phyloP scores from a whole-genome alignment of 169 alveolate genomes.

The Cryptosporidium tyzzeri region DNA sequence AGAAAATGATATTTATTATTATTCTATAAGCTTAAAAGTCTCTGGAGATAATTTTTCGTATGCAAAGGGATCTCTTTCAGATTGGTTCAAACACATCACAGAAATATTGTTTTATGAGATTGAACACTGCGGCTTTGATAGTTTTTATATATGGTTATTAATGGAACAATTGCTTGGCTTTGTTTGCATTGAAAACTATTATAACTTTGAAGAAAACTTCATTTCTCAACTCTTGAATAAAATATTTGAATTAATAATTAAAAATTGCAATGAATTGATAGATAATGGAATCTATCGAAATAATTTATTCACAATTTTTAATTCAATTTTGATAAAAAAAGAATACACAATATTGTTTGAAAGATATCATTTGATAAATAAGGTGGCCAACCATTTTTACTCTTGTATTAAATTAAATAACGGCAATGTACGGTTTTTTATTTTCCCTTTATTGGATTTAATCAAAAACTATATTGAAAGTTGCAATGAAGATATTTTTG shows the following conservation, averaged over 20 bases:
- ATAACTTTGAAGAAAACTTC: neutral
- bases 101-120: slow-evolving; percentile 11
- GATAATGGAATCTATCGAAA: slow-evolving; percentile 34
- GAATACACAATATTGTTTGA: slow-evolving; percentile 14
- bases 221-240: slow-evolving; percentile 1
- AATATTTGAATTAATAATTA: slow-evolving; percentile 18
- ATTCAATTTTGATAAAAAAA: slow-evolving; percentile 22
- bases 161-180: slow-evolving; percentile 12
- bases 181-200: neutral
- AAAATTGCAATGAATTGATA: slow-evolving; percentile 10
- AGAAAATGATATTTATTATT: neutral
- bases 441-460: slow-evolving; percentile 46
- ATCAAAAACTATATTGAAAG: neutral
- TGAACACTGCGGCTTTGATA: slow-evolving; percentile 16
- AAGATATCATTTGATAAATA: neutral
- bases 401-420: neutral
- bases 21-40: neutral
- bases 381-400: slow-evolving; percentile 14
- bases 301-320: slow-evolving; percentile 24
- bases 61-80: neutral
- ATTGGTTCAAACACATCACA: slow-evolving; percentile 5
- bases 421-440: slow-evolving; percentile 20
- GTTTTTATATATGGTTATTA: slow-evolving; percentile 39
- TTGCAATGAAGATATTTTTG: neutral
- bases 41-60: neutral